Conservation (phyloP, 2,329 filamentous ascomycete species). For the Paraconiothyrium brasiliense region DNA sequence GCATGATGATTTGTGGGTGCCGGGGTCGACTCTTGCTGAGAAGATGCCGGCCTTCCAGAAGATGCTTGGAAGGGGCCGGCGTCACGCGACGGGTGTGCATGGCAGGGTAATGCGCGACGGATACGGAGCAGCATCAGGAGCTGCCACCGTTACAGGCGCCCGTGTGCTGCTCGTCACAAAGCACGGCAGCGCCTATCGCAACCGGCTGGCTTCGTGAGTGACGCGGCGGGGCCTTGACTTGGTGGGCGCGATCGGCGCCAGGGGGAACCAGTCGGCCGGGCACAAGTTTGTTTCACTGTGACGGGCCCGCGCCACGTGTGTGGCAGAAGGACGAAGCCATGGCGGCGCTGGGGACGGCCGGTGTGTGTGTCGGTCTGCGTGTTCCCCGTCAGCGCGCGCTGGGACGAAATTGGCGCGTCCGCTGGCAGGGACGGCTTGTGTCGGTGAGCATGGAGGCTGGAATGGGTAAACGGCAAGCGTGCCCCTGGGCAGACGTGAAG, state of each 20-base stretch:
- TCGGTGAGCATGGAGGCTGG: constrained; percentile 10
- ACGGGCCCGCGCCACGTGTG: constrained; percentile 38
- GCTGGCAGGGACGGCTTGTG: constrained; percentile 4
- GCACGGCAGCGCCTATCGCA: background rate
- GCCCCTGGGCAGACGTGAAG: constrained; percentile 6
- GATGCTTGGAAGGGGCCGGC: constrained; percentile 27
- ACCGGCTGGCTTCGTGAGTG: background rate
- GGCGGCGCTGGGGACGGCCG: constrained; percentile 11
- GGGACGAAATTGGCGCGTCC: background rate
- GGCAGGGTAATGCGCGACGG: constrained; percentile 24
- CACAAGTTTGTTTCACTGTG: constrained; percentile 38
- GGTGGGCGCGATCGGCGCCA: constrained; percentile 27
- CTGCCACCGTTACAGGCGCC: background rate
- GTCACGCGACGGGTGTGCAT: constrained; percentile 41
- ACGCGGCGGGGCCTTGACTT: constrained; percentile 1
- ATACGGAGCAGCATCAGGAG: constrained; percentile 16
- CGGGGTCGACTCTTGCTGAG: constrained; percentile 28
- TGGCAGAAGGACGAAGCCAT: constrained; percentile 16
- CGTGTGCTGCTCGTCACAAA: background rate
- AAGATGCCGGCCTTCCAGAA: constrained; percentile 38
- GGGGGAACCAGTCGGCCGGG: constrained; percentile 38
- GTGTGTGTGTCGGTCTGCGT: background rate
- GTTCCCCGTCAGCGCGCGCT: background rate
- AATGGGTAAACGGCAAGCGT: constrained; percentile 5
- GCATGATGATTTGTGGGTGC: constrained; percentile 37